Evolutionary conservation across 179 eudicot genomes (phyloP).

Genomic region (Beta macrorhiza): DNA sequence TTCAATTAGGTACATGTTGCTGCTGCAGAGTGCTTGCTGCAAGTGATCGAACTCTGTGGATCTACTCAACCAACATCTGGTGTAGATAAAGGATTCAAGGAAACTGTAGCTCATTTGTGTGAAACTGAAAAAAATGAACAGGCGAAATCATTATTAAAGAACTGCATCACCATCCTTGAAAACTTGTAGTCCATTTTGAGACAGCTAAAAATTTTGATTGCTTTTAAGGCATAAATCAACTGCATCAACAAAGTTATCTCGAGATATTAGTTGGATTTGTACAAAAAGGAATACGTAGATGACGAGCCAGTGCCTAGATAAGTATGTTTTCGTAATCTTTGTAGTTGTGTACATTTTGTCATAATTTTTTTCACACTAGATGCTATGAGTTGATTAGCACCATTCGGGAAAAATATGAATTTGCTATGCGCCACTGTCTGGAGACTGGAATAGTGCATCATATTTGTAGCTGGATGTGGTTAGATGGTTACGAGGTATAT

Average conservation of each 20-base stretch:
- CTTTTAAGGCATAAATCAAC: not conserved
- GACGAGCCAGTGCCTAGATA: not conserved
- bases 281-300: not conserved
- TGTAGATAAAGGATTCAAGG: slow-evolving; percentile 44
- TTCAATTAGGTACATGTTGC: slow-evolving; percentile 64
- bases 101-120: slow-evolving; percentile 48
- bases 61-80: slow-evolving; percentile 35
- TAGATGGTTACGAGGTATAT: too few relatives aligned
- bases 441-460: too few relatives aligned
- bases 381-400: too few relatives aligned
- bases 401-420: too few relatives aligned
- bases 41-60: slow-evolving; percentile 47
- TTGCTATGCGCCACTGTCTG: too few relatives aligned
- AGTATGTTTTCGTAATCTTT: not conserved
- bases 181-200: slow-evolving; percentile 20
- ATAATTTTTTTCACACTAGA: too few relatives aligned
- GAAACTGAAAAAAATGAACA: slow-evolving; percentile 76
- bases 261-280: not conserved
- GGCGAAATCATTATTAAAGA: slow-evolving; percentile 71
- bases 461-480: too few relatives aligned
- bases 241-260: not conserved
- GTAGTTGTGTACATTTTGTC: not conserved
- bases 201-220: not conserved
- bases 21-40: slow-evolving; percentile 77
- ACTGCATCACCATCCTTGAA: slow-evolving; percentile 53